phyloP scores from a whole-genome alignment of 2,329 filamentous ascomycete genomes.

The Aureobasidium zeae region DNA sequence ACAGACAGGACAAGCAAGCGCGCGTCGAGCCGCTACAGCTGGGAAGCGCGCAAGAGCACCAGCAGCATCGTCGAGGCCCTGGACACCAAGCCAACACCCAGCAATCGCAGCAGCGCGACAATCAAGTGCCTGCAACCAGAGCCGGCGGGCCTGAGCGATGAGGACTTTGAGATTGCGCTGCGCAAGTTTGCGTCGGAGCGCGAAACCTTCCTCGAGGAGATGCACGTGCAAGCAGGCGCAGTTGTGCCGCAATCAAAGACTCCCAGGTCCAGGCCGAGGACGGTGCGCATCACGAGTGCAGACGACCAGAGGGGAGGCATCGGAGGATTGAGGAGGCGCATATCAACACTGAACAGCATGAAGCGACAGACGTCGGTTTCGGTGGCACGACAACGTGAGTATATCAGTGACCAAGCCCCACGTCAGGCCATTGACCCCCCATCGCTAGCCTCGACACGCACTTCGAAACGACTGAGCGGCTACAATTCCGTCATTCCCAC shows the following conservation, averaged over 20 bases:
- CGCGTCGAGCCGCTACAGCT: slow-evolving; percentile 35
- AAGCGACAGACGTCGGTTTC: slow-evolving; percentile 73
- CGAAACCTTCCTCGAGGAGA: slow-evolving; percentile 85
- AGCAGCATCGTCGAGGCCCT: slow-evolving; percentile 39
- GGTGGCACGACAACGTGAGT: slow-evolving; percentile 11
- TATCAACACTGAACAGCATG: slow-evolving; percentile 94
- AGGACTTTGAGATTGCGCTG: slow-evolving; percentile 88
- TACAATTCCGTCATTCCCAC: slow-evolving; percentile 97
- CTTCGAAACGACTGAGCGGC: slow-evolving; percentile 81
- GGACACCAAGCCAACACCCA: slow-evolving; percentile 41
- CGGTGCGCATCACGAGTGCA: slow-evolving; percentile 72
- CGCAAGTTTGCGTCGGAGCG: slow-evolving; percentile 93
- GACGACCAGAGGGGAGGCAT: slow-evolving; percentile 57
- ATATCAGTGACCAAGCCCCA: background rate
- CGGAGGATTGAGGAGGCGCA: slow-evolving; percentile 82
- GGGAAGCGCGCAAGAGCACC: slow-evolving; percentile 43
- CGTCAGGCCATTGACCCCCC: slow-evolving; percentile 37
- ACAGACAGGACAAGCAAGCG: slow-evolving; percentile 30
- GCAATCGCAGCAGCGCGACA: slow-evolving; percentile 56
- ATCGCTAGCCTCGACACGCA: slow-evolving; percentile 58
- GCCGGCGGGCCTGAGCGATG: slow-evolving; percentile 50
- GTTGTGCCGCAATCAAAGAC: slow-evolving; percentile 43
- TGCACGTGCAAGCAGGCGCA: slow-evolving; percentile 78
- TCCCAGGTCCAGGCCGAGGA: slow-evolving; percentile 62
- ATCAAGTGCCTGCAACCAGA: slow-evolving; percentile 41